Conservation (phyloP, 148 eudicot genomes). For the Rheum nobile region DNA sequence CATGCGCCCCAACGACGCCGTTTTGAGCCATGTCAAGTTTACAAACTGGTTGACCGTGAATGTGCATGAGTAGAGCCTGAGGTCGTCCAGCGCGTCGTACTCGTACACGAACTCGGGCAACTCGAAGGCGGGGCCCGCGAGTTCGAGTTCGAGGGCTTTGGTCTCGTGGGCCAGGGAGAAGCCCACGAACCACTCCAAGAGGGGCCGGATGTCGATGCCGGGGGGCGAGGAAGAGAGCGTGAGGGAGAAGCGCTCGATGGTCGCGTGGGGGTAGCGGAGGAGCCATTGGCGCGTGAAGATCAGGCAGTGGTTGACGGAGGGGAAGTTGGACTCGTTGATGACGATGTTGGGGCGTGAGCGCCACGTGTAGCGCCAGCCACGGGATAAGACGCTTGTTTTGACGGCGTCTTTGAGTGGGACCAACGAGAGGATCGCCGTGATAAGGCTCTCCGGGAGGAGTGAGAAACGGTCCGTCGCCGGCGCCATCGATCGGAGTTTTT, state of each 20-base stretch:
- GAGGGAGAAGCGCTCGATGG: slow-evolving; percentile 7
- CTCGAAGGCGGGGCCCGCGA: not conserved
- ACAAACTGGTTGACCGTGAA: not conserved
- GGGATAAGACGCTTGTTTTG: slow-evolving; percentile 16
- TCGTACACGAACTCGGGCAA: slow-evolving; percentile 16
- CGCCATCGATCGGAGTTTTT: not conserved
- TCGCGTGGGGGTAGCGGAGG: not conserved
- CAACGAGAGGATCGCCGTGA: slow-evolving; percentile 18
- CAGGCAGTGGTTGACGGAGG: not conserved
- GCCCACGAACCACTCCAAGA: not conserved
- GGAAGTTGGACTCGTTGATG: slow-evolving; percentile 15
- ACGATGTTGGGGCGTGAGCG: slow-evolving; percentile 11
- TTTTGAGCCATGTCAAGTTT: slow-evolving; percentile 11
- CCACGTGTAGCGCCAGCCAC: slow-evolving; percentile 17
- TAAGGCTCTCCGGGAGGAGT: slow-evolving; percentile 10
- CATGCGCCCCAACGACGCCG: slow-evolving; percentile 18
- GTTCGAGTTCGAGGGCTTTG: slow-evolving; percentile 26
- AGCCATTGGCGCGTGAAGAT: slow-evolving; percentile 11
- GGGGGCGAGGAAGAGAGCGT: slow-evolving; percentile 16
- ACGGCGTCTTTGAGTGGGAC: slow-evolving; percentile 32
- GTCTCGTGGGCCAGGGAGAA: slow-evolving; percentile 13
- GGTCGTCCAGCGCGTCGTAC: slow-evolving; percentile 9
- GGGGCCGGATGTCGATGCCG: not conserved
- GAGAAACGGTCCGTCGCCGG: slow-evolving; percentile 7
- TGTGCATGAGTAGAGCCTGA: slow-evolving; percentile 18